phyloP scores from a whole-genome alignment of 2,329 filamentous ascomycete species.

The Claviceps sp. region DNA sequence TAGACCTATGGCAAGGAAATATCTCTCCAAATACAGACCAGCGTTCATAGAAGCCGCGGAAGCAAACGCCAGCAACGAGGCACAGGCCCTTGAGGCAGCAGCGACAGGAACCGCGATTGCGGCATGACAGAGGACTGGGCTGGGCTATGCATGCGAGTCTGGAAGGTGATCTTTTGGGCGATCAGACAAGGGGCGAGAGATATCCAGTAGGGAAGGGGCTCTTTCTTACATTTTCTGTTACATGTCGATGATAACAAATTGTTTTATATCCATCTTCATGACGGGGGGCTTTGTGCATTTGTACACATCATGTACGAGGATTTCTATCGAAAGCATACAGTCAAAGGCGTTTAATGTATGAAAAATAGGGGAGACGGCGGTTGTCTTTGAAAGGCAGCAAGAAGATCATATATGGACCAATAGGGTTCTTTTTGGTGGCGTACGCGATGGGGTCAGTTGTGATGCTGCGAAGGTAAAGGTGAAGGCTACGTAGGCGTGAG shows the following conservation, averaged over 20 bases:
- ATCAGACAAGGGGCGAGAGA: background rate
- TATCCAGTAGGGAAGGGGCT: too few species aligned
- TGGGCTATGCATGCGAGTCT: background rate
- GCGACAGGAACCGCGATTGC: conserved; percentile 16
- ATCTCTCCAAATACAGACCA: conserved; percentile 47
- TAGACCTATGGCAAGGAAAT: conserved; percentile 47
- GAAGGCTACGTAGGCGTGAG: too few species aligned
- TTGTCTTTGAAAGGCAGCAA: background rate
- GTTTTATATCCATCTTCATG: too few species aligned
- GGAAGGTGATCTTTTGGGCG: background rate
- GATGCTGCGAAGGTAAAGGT: too few species aligned
- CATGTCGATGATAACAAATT: too few species aligned
- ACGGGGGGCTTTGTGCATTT: too few species aligned
- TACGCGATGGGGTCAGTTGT: too few species aligned
- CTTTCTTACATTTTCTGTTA: too few species aligned
- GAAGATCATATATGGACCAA: background rate
- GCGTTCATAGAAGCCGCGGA: conserved; percentile 28
- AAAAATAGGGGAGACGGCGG: background rate
- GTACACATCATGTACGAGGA: background rate
- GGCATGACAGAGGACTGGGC: conserved; percentile 11
- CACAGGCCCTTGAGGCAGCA: conserved; percentile 8
- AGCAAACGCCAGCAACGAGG: conserved; percentile 12
- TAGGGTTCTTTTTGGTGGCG: too few species aligned
- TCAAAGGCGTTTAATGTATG: background rate
- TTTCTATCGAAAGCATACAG: background rate